Percentiles rank a stretch among this genome's conserved stretches.
Evolutionary conservation across 345 rosid genomes (phyloP).

Genomic region (Pugionium cornutum): DNA sequence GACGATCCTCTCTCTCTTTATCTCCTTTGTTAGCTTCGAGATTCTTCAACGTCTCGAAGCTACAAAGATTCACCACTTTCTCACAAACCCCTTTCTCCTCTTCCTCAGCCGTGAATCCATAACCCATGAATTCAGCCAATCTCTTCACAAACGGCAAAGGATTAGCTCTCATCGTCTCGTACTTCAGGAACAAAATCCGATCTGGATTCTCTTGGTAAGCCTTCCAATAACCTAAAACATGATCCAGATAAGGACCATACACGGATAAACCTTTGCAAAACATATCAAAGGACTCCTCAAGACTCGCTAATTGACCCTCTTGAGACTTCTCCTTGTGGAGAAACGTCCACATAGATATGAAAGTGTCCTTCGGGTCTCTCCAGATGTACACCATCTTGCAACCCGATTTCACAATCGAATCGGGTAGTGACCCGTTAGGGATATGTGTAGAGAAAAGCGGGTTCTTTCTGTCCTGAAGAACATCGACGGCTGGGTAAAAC

Average conservation of each 20-base stretch:
- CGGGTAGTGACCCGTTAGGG: conserved; percentile 36
- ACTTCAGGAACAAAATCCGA: conserved; percentile 38
- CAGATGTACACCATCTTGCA: conserved; percentile 44
- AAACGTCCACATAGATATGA: conserved; percentile 46
- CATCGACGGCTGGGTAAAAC: conserved; percentile 39
- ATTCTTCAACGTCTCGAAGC: conserved; percentile 44
- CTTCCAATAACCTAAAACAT: conserved; percentile 43
- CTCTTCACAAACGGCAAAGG: conserved; percentile 42
- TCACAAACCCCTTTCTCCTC: conserved; percentile 36
- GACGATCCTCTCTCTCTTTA: conserved; percentile 25
- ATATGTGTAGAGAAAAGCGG: conserved; percentile 43
- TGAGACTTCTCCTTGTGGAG: conserved; percentile 44
- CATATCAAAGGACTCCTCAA: conserved; percentile 40
- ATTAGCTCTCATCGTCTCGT: conserved; percentile 42
- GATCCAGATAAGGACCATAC: conserved; percentile 45
- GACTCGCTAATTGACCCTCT: conserved; percentile 37
- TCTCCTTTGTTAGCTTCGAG: conserved; percentile 46
- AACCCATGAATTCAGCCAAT: conserved; percentile 45
- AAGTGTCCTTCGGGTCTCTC: conserved; percentile 45
- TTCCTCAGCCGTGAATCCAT: conserved; percentile 40
- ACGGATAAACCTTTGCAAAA: conserved; percentile 43
- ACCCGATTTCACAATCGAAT: conserved; percentile 33
- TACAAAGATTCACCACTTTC: conserved; percentile 38
- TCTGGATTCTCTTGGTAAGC: conserved; percentile 35
- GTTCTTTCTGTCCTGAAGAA: conserved; percentile 34